Evolutionary conservation across 148 eudicot species (phyloP).

Genomic region (Arctostaphylos glauca): DNA sequence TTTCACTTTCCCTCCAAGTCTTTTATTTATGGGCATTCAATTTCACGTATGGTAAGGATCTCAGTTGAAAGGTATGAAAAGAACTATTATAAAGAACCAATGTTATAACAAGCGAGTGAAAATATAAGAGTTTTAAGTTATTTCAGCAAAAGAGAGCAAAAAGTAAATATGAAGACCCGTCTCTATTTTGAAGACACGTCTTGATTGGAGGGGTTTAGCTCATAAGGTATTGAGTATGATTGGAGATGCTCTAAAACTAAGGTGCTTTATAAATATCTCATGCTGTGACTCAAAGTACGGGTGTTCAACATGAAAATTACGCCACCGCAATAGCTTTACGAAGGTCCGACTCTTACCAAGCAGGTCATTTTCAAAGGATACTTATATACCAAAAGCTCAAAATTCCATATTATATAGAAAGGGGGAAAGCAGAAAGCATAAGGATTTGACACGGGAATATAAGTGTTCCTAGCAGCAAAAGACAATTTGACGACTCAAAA

Average conservation of each 20-base stretch:
- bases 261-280: background rate
- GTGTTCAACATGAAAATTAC: background rate
- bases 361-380: background rate
- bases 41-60: too few species aligned
- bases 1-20: too few species aligned
- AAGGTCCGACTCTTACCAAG: background rate
- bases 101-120: too few species aligned
- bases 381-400: background rate
- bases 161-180: too few species aligned
- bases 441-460: background rate
- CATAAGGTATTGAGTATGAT: too few species aligned
- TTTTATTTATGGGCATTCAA: too few species aligned
- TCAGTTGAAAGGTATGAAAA: too few species aligned
- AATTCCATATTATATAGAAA: background rate
- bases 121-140: too few species aligned
- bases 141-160: too few species aligned
- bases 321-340: background rate
- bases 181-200: too few species aligned
- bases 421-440: background rate
- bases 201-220: too few species aligned
- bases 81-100: too few species aligned
- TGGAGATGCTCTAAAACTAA: background rate
- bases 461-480: background rate
- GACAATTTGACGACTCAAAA: background rate
- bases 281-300: background rate